Conservation (phyloP, 2,329 filamentous ascomycete species). For the Rhinocladiella similis region DNA sequence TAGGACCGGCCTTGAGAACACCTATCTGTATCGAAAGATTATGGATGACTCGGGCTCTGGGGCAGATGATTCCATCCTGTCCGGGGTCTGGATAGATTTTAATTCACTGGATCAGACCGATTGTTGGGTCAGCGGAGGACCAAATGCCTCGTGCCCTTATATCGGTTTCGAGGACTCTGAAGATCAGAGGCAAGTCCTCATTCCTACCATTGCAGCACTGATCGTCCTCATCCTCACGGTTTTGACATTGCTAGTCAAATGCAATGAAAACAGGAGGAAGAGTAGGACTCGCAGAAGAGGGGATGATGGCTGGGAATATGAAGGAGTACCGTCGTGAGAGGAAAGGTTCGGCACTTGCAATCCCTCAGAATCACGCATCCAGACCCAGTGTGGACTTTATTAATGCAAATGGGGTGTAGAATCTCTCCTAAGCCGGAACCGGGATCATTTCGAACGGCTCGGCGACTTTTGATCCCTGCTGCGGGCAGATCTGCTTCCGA, state of each 20-base stretch:
- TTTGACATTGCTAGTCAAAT: constrained; percentile 64
- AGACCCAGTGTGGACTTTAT: too few relatives aligned
- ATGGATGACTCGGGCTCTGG: constrained; percentile 33
- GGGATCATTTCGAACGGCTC: too few relatives aligned
- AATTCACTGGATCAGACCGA: constrained; percentile 57
- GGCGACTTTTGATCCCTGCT: too few relatives aligned
- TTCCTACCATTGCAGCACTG: constrained; percentile 63
- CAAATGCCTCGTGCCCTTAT: constrained; percentile 62
- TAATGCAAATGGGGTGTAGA: too few relatives aligned
- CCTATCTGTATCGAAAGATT: constrained; percentile 53
- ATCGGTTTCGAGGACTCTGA: constrained; percentile 43
- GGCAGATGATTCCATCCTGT: constrained; percentile 24
- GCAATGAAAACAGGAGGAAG: constrained; percentile 60
- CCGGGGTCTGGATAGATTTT: constrained; percentile 59
- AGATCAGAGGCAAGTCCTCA: constrained; percentile 52
- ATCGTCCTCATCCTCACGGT: constrained; percentile 63
- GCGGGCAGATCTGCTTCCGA: too few relatives aligned
- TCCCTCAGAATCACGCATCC: too few relatives aligned
- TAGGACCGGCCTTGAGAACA: constrained; percentile 63
- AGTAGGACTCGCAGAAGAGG: constrained; percentile 53
- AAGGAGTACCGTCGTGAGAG: constrained; percentile 59
- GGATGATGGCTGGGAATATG: constrained; percentile 63
- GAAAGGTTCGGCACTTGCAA: background rate
- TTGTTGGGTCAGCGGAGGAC: constrained; percentile 63
- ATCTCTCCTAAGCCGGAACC: too few relatives aligned